A percentile compares a stretch with the other conserved stretches of the same genome.
These are phyloP conservation scores for Salinomyces thailandicus DNA, from an alignment of 2,329 filamentous ascomycete species.

Conservation along the genomic window DNA sequence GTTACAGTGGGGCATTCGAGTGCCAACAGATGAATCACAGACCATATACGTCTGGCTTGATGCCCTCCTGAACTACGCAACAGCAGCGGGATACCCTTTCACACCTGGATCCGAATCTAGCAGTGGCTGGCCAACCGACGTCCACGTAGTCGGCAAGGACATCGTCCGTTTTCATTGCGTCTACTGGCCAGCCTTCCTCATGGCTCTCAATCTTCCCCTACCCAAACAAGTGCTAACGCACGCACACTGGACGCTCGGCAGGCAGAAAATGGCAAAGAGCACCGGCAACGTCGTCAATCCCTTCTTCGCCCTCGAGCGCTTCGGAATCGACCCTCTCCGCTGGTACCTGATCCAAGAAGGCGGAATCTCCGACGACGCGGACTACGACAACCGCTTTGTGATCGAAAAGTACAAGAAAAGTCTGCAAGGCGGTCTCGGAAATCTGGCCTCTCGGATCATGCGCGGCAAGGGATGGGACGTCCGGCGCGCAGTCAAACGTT, in stretches of 20 bases:
- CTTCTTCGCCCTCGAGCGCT: slow-evolving; percentile 80
- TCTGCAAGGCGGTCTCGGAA: slow-evolving; percentile 68
- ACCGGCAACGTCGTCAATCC: slow-evolving; percentile 92
- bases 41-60: slow-evolving; percentile 99
- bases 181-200: slow-evolving; percentile 94
- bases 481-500: slow-evolving; percentile 21
- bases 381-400: slow-evolving; percentile 74
- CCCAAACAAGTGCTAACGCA: slow-evolving; percentile 77
- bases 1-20: slow-evolving; percentile 77
- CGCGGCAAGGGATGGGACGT: slow-evolving; percentile 48
- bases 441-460: slow-evolving; percentile 62
- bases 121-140: slow-evolving; percentile 77
- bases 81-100: slow-evolving; percentile 78
- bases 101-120: slow-evolving; percentile 51
- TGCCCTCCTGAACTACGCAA: slow-evolving; percentile 87
- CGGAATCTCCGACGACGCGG: slow-evolving; percentile 63
- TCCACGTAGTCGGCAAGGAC: slow-evolving; percentile 92
- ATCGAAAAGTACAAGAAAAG: slow-evolving; percentile 68
- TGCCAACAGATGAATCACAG: slow-evolving; percentile 72
- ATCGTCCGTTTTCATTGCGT: slow-evolving; percentile 93
- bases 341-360: slow-evolving; percentile 81
- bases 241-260: slow-evolving; percentile 88
- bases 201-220: slow-evolving; percentile 71
- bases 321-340: slow-evolving; percentile 76
- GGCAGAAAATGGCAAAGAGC: slow-evolving; percentile 93